These are phyloP conservation scores for Triticum timopheevii DNA, from an alignment of 176 grass and related monocot species.

Conservation along the genomic window DNA sequence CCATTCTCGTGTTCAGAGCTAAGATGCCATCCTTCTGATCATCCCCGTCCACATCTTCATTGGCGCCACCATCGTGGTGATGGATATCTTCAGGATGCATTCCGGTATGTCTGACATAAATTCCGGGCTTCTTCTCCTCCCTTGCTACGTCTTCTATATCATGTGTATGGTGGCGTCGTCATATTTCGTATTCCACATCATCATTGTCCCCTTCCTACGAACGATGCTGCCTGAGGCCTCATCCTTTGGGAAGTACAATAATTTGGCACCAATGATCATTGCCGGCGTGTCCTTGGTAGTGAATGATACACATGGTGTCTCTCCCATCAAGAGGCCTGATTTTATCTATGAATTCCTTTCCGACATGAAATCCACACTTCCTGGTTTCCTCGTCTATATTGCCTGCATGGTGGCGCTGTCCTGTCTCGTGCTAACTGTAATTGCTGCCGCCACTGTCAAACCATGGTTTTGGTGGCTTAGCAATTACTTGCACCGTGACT, in stretches of 20 bases:
- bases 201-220: not conserved
- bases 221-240: not conserved
- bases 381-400: not conserved
- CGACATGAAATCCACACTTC: not conserved
- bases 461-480: not conserved
- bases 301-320: not conserved
- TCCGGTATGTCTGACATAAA: not conserved
- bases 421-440: not conserved
- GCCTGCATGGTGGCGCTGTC: not conserved
- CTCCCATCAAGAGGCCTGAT: not conserved
- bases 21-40: not conserved
- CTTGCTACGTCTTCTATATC: not conserved
- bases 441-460: not conserved
- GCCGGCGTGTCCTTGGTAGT: not conserved
- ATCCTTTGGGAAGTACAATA: not conserved
- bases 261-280: not conserved
- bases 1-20: no score
- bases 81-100: not conserved
- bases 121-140: not conserved
- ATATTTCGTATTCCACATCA: not conserved
- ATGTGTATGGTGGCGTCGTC: not conserved
- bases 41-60: not conserved
- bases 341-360: not conserved
- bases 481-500: not conserved
- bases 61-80: not conserved